Evolutionary conservation across 441 rosid species (phyloP), one percentile per base, ranked within the genome.

Genomic region (Mallotus repandus): DNA sequence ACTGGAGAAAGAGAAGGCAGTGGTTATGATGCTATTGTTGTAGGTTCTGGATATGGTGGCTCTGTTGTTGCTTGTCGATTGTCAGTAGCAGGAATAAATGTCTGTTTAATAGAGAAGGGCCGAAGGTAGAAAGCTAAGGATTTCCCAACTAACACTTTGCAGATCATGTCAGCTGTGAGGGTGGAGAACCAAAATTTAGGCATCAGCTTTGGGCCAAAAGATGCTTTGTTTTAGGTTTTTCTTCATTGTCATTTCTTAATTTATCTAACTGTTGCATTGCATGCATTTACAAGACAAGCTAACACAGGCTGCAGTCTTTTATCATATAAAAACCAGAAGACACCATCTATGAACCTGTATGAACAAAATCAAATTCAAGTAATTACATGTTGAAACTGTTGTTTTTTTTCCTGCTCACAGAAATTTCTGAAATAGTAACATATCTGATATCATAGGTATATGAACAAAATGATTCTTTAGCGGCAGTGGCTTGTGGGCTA

Each of bases 11-110:
- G 38, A 29, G 78, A 79, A n/a, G 66, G 71, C 69, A 66, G 74
- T 76, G 80, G 80, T 56, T 85, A 78, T 70, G 88, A 85, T 70
- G 84, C 82, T 74, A 50, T 81, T 61, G 84, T 85, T 60, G 86
- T 78, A 71, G 85, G 85, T 7, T 85, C 86, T 59, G 86, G 88
- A 66, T 78, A 85, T 74, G 85, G 86, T 9, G 85, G 88, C 70
- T 83, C 85, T 41, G 61, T 81, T 61, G 84, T 85, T 49, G 83
- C 85, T 54, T 80, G 73, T 75, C 77, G 82, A n/a, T 49, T 85
- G 77, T 74, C 85, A 61, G 49, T 46, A 75, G 84, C 78, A 9
- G 84, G 85, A 50, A 70, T 73, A 43, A 83, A 78, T 45, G 84
- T 81, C 21, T 81, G 82, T 69, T 72, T 80, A n/a, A 21, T 81